A percentile compares a stretch with the other conserved stretches of the same genome.
Conservation (phyloP, 306 rosid genomes). For the Sesbania bispinosa region DNA sequence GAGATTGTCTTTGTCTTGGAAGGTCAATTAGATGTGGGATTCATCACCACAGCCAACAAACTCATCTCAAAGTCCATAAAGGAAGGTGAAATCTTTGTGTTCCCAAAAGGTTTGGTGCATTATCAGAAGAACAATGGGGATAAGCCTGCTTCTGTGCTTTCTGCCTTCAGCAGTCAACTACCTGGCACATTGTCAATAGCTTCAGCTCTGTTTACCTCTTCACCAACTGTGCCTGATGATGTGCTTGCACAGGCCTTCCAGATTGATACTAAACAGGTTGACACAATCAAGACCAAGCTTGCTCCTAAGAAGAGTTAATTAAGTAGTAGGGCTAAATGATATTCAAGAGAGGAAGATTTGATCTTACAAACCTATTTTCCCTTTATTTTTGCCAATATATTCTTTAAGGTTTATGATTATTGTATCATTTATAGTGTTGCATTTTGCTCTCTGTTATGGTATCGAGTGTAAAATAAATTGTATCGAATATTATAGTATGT, state of each 20-base stretch:
- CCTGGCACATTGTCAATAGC: constrained; percentile 48
- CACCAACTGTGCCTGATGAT: constrained; percentile 38
- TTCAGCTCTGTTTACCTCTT: constrained; percentile 38
- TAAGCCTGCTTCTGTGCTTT: constrained; percentile 35
- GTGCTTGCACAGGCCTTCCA: constrained; percentile 47
- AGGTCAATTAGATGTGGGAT: constrained; percentile 46
- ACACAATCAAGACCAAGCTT: constrained; percentile 36
- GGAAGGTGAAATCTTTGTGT: constrained; percentile 47
- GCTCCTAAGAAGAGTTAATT: constrained; percentile 45
- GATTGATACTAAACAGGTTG: constrained; percentile 36
- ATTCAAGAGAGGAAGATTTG: too few species aligned
- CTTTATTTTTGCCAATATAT: not conserved
- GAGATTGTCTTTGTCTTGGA: constrained; percentile 49
- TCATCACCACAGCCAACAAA: constrained; percentile 46
- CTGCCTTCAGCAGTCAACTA: constrained; percentile 50
- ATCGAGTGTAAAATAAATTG: constrained; percentile 4
- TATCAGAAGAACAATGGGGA: constrained; percentile 51
- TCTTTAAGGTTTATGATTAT: not conserved
- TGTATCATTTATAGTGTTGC: not conserved
- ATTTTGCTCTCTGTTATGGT: not conserved
- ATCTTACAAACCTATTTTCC: not conserved
- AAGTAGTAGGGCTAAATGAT: not conserved
- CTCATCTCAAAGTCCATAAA: constrained; percentile 42
- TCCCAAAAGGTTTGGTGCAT: constrained; percentile 48
- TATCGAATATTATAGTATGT: not conserved